Evolutionary conservation across 2,329 filamentous ascomycete genomes (phyloP).

Genomic region (Trichoderma guizhouense): DNA sequence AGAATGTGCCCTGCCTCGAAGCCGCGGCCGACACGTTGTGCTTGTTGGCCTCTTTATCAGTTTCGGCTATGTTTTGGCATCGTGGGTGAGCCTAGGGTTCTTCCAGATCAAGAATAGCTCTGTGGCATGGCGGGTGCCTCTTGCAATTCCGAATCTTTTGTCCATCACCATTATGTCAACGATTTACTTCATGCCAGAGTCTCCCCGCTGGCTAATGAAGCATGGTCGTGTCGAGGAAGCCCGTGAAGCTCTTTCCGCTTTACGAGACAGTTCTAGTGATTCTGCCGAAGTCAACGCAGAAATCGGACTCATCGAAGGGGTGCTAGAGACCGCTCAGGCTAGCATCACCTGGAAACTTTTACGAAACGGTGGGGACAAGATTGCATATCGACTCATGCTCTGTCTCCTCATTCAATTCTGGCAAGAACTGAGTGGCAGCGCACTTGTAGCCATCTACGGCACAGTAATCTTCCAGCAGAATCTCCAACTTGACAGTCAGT

Average conservation of each 20-base stretch:
- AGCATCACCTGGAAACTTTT: background rate
- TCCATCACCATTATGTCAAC: background rate
- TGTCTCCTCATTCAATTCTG: background rate
- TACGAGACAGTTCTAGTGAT: background rate
- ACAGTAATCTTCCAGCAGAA: background rate
- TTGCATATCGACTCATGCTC: background rate
- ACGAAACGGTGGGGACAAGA: background rate
- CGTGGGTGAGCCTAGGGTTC: background rate
- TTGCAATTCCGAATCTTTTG: background rate
- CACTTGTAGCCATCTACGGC: background rate
- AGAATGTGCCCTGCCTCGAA: background rate
- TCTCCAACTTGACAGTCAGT: background rate
- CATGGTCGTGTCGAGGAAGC: background rate
- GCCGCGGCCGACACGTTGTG: background rate
- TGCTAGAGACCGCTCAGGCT: background rate
- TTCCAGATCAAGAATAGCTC: background rate
- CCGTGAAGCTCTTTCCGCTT: background rate
- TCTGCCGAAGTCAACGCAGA: background rate
- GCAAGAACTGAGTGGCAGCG: background rate
- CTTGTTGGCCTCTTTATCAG: background rate
- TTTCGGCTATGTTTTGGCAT: background rate
- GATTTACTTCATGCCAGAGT: background rate
- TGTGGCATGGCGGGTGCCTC: background rate
- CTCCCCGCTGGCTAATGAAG: background rate
- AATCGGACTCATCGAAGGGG: background rate